Evolutionary conservation across 768 basidiomycete species (phyloP).

Genomic region (Lactarius sanguifluus): DNA sequence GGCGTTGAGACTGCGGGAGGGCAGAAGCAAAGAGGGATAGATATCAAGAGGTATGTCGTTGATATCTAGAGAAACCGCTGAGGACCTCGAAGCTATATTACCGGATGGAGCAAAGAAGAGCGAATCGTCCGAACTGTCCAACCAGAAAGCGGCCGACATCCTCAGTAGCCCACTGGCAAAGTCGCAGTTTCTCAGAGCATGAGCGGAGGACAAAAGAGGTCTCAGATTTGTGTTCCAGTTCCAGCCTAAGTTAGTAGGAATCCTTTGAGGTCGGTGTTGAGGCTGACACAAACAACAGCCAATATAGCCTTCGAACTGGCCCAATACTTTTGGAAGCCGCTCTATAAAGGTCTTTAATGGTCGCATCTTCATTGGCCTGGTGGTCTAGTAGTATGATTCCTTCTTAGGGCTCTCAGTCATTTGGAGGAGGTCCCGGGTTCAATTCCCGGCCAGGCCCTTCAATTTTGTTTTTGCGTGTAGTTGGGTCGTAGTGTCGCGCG

Average conservation of each 20-base stretch:
- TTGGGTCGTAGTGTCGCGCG: too few species aligned
- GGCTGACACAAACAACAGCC: conserved; percentile 16
- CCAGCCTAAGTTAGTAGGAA: neutral
- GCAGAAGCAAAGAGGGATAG: conserved; percentile 26
- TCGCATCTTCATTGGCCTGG: conserved; percentile 10
- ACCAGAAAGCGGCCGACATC: conserved; percentile 29
- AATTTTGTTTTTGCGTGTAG: conserved; percentile 4
- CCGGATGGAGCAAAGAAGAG: conserved; percentile 26
- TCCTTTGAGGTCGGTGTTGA: neutral
- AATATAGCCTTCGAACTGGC: neutral
- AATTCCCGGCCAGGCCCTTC: conserved; percentile 77
- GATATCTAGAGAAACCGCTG: conserved; percentile 27
- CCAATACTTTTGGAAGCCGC: neutral
- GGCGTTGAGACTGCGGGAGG: conserved; percentile 23
- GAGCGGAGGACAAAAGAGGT: conserved; percentile 11
- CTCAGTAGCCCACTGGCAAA: conserved; percentile 5
- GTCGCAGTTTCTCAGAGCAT: conserved; percentile 18
- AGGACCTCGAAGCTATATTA: conserved; percentile 19
- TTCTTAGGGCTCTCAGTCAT: conserved; percentile 22
- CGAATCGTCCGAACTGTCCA: conserved; percentile 29
- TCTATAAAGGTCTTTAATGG: neutral
- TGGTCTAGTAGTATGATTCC: conserved; percentile 31
- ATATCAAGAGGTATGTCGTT: conserved; percentile 19
- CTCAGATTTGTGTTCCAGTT: neutral
- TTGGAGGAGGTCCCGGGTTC: conserved; percentile 87